These are phyloP conservation scores for Endogone sp. DNA, from an alignment of 192 early-diverging fungal genomes.

Conservation along the genomic window DNA sequence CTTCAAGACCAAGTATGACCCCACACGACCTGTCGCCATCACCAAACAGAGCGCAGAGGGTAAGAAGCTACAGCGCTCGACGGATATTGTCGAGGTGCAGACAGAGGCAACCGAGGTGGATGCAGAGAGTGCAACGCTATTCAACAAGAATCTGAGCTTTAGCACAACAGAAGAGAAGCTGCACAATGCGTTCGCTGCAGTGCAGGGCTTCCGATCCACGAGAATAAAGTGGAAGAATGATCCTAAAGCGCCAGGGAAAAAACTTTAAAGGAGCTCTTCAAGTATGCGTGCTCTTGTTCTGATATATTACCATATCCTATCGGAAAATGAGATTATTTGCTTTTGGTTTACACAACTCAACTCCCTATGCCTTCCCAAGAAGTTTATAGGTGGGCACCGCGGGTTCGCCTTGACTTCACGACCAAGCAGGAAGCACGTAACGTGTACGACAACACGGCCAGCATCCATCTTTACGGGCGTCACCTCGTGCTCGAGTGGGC, in stretches of 20 bases:
- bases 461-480: conserved; percentile 96
- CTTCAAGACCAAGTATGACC: conserved; percentile 64
- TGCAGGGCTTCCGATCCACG: conserved; percentile 80
- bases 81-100: conserved; percentile 40
- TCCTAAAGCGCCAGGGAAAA: conserved; percentile 71
- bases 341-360: conserved; percentile 94
- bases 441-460: conserved; percentile 79
- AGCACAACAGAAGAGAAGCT: conserved; percentile 80
- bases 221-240: conserved; percentile 83
- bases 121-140: conserved; percentile 70
- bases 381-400: conserved; percentile 89
- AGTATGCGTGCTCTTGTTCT: conserved; percentile 45
- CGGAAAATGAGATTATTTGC: too few relatives aligned
- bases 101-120: conserved; percentile 40
- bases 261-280: conserved; percentile 73
- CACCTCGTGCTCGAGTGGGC: conserved; percentile 97
- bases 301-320: not conserved
- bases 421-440: conserved; percentile 93
- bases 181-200: conserved; percentile 62
- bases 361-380: conserved; percentile 90
- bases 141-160: conserved; percentile 96
- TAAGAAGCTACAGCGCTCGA: conserved; percentile 20
- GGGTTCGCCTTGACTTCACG: conserved; percentile 99
- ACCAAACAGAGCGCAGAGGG: conserved; percentile 20
- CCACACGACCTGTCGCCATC: conserved; percentile 32